phyloP scores from a whole-genome alignment of 2,329 filamentous ascomycete genomes.

The Stachybotrys chartarum region DNA sequence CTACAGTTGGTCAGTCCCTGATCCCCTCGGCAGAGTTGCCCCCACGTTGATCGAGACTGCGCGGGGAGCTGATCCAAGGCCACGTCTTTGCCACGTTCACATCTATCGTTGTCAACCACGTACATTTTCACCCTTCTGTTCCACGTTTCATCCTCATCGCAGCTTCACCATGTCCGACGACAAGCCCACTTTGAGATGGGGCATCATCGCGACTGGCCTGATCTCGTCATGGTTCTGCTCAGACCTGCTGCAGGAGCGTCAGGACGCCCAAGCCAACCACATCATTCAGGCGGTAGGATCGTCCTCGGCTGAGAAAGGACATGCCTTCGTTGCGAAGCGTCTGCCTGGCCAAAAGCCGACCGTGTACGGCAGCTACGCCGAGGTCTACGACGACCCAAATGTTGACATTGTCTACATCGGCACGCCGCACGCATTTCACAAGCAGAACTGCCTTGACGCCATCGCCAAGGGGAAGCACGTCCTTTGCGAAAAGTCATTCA shows the following conservation, averaged over 20 bases:
- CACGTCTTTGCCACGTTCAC: too few species aligned
- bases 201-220: conserved; percentile 29
- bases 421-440: conserved; percentile 36
- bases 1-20: too few species aligned
- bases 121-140: too few species aligned
- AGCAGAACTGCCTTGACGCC: conserved; percentile 33
- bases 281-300: conserved; percentile 34
- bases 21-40: too few species aligned
- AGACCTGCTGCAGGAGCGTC: conserved; percentile 29
- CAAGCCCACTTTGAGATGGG: conserved; percentile 24
- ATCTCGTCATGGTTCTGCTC: conserved; percentile 38
- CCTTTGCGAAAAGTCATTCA: conserved; percentile 38
- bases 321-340: conserved; percentile 27
- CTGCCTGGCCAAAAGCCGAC: conserved; percentile 17
- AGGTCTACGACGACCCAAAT: conserved; percentile 29
- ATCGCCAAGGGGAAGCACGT: conserved; percentile 34
- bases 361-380: conserved; percentile 30
- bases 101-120: too few species aligned
- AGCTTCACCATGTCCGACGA: background rate
- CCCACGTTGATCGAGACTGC: too few species aligned
- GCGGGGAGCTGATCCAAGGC: too few species aligned
- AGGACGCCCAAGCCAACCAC: conserved; percentile 28
- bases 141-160: too few species aligned
- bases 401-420: conserved; percentile 40
- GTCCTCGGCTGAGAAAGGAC: conserved; percentile 28